Base-by-base conservation (phyloP, 371 early-diverging fungal species). In the Mucor plumbeus region DNA sequence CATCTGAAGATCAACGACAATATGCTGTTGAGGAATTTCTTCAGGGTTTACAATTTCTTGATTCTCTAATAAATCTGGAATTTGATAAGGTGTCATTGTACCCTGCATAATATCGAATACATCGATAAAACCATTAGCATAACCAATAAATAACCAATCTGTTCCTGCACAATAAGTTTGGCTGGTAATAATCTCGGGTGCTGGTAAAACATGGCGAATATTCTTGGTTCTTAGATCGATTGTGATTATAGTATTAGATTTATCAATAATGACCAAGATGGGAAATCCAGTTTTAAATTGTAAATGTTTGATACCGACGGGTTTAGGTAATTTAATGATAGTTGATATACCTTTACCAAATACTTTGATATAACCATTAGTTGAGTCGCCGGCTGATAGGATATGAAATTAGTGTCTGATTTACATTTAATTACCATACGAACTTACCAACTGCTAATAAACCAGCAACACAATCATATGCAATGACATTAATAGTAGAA, bases 71-170 rank as follows among this genome's bases (percentile, higher is more conserved):
- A 86, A 55, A 59, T 86, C 76, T 31, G 85, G 86, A 15, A 86
- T 83, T 43, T 77, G 80, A 55, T 84, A 84, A 10, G 80, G 71
- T 7, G 76, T 59, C 10, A 83, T 63, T 39, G 54, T 71, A 26
- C 87, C 87, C 15, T 73, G 65, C 31, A 76, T 76, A 17, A 85
- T 77, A 70, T 88, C 86, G 71, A 85, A 85, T 2, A 85, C 81
- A 59, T 85, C 85, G 7, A 86, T 67, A 54, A 71, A 77, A 8
- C 88, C 88, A 62, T 85, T 86, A 7, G 78, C 77, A 41, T 85
- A 78, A 0, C 88, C 88, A 60, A 86, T 75, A 65, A 83, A 84
- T 8, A 88, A 63, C 86, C 87, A 88, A 40, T 88, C 86, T 47
- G 86, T 79, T 26, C 87, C 88, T 5, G 73, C 33, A 48, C 82